Evolutionary conservation across 2,329 filamentous ascomycete genomes (phyloP), one percentile per base, ranked within the genome.

Genomic region (Epichloe coenophiala): DNA sequence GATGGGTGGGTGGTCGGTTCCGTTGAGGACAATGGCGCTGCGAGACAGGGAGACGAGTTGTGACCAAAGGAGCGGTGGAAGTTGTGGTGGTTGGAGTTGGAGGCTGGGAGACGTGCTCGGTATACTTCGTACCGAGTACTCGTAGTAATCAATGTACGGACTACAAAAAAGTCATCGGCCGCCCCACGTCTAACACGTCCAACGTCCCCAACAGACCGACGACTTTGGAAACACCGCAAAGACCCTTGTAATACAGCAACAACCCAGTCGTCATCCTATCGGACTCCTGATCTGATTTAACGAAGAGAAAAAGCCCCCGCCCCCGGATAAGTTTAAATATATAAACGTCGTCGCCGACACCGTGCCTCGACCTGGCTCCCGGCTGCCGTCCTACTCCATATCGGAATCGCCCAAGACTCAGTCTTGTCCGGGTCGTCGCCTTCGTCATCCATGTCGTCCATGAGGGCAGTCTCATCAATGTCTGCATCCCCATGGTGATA

Each of bases 401-500:
- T 68, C 66, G 38, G 65, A 68, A 33, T 67, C 65, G 17, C 54
- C 65, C 63, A 67, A 59, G 17, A 60, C 57, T 68, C 72, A 36
- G 66, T 68, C 46, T 63, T 63, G 50, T 68, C 66, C 5, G 59
- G 55, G 44, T 73, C 71, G 19, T 72, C 73, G 11, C 69, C 70
- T 8, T 75, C 74, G 47, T 73, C 73, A 41, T 65, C 71, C 21
- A 69, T 68, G 37, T 71, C 70, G 2, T 66, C 71, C 42, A 73
- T 55, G 40, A 65, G 53, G 21, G 58, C 60, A 15, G 64, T 66
- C 51, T 67, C 75, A 37, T 77, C 76, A 58, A 76, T 72, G 15
- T 79, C 64, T 12, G 72, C 73, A 31, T 80, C 77, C 50, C 77
- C 52, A 79, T 68, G 44, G 66, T 65, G 38, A 72, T 61, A 37